A percentile compares a stretch with the other conserved stretches of the same genome.
These are phyloP conservation scores for Acanthamoeba lenticulata DNA, from an alignment of 208 protist genomes.

Conservation along the genomic window DNA sequence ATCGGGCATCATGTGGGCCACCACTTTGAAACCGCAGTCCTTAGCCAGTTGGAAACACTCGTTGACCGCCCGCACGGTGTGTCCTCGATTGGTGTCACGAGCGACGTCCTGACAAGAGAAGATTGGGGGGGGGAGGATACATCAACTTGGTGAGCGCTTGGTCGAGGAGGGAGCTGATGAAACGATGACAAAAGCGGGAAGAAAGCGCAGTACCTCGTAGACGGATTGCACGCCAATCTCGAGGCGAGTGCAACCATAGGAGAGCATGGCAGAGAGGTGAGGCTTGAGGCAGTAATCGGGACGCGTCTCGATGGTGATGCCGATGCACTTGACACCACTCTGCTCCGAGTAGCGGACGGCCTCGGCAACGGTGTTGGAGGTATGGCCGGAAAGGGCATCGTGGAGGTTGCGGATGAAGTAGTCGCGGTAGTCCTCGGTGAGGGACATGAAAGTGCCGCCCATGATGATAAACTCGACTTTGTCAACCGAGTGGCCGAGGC, in stretches of 20 bases:
- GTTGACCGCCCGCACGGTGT: conserved; percentile 93
- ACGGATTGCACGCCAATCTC: conserved; percentile 99
- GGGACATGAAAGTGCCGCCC: conserved; percentile 99
- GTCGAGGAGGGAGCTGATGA: conserved; percentile 80
- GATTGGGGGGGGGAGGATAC: background rate
- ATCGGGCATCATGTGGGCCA: conserved; percentile 99
- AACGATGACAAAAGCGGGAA: background rate
- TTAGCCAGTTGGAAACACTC: conserved; percentile 96
- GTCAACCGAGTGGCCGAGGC: conserved; percentile 91
- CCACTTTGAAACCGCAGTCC: conserved; percentile 98
- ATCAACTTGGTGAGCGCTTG: conserved; percentile 64
- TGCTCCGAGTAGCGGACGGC: conserved; percentile 91
- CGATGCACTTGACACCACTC: conserved; percentile 95
- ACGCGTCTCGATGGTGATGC: conserved; percentile 99
- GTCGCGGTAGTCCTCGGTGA: conserved; percentile 94
- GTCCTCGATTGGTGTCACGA: conserved; percentile 92
- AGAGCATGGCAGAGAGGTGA: conserved; percentile 86
- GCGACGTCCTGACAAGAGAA: conserved; percentile 87
- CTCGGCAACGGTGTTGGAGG: conserved; percentile 83
- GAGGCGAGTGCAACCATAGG: conserved; percentile 96
- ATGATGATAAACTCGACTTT: conserved; percentile 99
- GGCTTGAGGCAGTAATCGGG: conserved; percentile 96
- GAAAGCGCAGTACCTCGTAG: conserved; percentile 94
- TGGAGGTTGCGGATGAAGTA: conserved; percentile 93
- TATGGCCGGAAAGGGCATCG: conserved; percentile 90